Percentiles rank a stretch among this genome's conserved stretches.
These are phyloP conservation scores for Sesbania bispinosa DNA, from an alignment of 306 rosid species.

Conservation along the genomic window DNA sequence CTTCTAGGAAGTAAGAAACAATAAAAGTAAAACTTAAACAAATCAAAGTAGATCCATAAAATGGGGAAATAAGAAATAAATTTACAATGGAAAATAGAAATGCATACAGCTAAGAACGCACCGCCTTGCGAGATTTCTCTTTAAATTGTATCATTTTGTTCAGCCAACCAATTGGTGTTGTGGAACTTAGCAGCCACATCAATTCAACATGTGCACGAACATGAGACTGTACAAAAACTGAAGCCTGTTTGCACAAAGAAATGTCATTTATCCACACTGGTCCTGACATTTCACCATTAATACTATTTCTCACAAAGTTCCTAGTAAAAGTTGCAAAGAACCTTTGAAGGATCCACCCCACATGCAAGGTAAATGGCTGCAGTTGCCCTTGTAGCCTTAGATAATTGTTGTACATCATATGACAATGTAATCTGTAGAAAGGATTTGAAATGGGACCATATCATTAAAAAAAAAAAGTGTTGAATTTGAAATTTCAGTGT, in stretches of 20 bases:
- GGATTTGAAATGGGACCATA: slow-evolving; percentile 8
- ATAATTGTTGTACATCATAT: slow-evolving; percentile 64
- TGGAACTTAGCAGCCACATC: slow-evolving; percentile 93
- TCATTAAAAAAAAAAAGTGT: too few relatives aligned
- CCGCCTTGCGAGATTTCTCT: slow-evolving; percentile 98
- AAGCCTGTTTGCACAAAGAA: slow-evolving; percentile 58
- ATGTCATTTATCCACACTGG: slow-evolving; percentile 20
- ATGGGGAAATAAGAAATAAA: not conserved
- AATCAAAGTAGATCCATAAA: slow-evolving; percentile 19
- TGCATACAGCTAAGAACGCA: slow-evolving; percentile 61
- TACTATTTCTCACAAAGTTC: slow-evolving; percentile 5
- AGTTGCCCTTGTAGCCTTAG: slow-evolving; percentile 77
- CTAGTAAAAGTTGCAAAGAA: slow-evolving; percentile 28
- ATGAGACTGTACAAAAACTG: slow-evolving; percentile 95
- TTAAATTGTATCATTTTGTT: slow-evolving; percentile 95
- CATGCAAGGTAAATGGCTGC: slow-evolving; percentile 97
- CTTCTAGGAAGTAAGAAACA: not conserved
- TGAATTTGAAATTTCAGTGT: too few relatives aligned
- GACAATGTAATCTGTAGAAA: slow-evolving; percentile 78
- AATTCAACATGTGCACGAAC: slow-evolving; percentile 93
- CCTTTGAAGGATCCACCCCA: slow-evolving; percentile 93
- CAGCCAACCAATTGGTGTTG: slow-evolving; percentile 92
- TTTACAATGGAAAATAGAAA: slow-evolving; percentile 27
- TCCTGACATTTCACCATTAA: slow-evolving; percentile 4
- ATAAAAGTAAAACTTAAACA: not conserved